Percentiles rank a stretch among this genome's conserved stretches.
Conservation (phyloP, 176 grass and related monocot genomes). For the Luzula sylvatica region DNA sequence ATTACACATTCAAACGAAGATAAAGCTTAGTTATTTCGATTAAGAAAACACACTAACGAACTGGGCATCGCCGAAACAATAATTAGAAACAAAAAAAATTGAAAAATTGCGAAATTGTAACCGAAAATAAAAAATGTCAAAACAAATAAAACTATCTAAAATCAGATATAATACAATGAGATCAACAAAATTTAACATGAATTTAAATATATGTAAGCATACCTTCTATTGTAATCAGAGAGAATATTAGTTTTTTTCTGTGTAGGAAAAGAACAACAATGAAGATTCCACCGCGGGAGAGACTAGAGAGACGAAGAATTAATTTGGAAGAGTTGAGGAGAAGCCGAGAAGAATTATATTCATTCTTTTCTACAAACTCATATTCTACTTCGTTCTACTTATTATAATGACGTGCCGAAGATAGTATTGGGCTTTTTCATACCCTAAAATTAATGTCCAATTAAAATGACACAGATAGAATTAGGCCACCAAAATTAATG, state of each 20-base stretch:
- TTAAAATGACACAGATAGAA: no score
- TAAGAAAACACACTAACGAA: background rate
- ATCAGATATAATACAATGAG: slow-evolving; percentile 2
- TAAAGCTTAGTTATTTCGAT: background rate
- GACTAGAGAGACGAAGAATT: background rate
- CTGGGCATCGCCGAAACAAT: background rate
- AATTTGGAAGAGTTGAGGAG: slow-evolving; percentile 15
- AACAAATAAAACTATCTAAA: no score
- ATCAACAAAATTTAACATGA: background rate
- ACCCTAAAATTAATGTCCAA: no score
- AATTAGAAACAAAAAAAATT: background rate
- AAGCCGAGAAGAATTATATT: slow-evolving; percentile 3
- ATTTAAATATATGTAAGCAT: background rate
- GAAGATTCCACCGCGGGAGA: background rate
- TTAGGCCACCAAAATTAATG: no score
- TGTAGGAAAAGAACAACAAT: background rate
- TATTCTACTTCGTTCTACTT: slow-evolving; percentile 1
- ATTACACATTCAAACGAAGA: background rate
- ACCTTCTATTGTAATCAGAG: background rate
- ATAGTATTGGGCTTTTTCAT: no score
- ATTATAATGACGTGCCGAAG: no score
- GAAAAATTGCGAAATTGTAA: slow-evolving; percentile 1
- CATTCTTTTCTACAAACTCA: slow-evolving; percentile 1
- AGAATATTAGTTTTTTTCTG: slow-evolving; percentile 10
- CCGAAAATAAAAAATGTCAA: no score